Evolutionary conservation across 306 rosid species (phyloP).

Genomic region (Ammopiptanthus mongolicus): DNA sequence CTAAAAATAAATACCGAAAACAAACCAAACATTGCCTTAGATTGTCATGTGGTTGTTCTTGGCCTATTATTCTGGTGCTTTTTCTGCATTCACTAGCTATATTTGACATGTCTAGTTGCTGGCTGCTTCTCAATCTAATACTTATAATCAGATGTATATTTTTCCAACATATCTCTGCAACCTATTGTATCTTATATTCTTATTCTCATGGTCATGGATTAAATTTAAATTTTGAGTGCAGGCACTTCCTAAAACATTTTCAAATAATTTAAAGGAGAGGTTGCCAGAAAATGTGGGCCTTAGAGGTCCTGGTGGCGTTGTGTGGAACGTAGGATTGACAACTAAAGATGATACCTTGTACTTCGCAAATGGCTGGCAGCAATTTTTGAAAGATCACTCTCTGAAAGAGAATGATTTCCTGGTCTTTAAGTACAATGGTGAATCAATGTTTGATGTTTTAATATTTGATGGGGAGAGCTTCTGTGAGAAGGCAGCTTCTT

Average conservation of each 20-base stretch:
- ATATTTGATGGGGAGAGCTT: conserved; percentile 45
- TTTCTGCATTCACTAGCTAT: neutral
- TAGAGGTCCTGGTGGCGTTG: conserved; percentile 60
- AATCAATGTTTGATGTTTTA: conserved; percentile 50
- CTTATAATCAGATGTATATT: neutral
- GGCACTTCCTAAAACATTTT: conserved; percentile 60
- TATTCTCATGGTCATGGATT: neutral
- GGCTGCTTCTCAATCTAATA: neutral
- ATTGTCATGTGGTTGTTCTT: conserved; percentile 1
- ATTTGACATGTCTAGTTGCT: neutral
- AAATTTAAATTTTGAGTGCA: conserved; percentile 22
- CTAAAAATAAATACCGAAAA: too few species aligned
- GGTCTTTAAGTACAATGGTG: conserved; percentile 59
- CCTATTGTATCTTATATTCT: neutral
- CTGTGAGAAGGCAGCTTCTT: conserved; percentile 62
- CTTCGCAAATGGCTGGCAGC: conserved; percentile 56
- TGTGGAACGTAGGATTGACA: conserved; percentile 49
- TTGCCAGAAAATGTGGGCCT: conserved; percentile 46
- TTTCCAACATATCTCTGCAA: neutral
- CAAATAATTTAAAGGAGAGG: conserved; percentile 44
- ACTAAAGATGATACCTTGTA: conserved; percentile 31
- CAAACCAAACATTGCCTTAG: too few species aligned
- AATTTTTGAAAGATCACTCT: conserved; percentile 50
- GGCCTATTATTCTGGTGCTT: neutral
- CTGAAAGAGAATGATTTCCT: conserved; percentile 61